Conservation (phyloP, 768 basidiomycete species). For the button mushroom (Agaricus bisporus) region DNA sequence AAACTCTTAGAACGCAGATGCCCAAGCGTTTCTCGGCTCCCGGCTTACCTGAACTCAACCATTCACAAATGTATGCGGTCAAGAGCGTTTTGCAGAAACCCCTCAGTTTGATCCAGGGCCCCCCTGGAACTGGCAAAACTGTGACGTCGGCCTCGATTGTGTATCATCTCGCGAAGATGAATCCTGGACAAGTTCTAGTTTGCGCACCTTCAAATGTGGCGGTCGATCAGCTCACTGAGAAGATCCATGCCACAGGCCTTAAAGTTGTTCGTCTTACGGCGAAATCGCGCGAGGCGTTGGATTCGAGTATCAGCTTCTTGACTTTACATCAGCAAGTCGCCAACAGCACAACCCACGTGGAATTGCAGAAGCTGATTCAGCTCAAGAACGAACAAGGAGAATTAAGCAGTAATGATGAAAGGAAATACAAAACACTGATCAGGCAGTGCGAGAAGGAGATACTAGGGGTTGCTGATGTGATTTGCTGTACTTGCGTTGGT, state of each 20-base stretch:
- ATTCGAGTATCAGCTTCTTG: constrained; percentile 91
- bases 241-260: constrained; percentile 97
- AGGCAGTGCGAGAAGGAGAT: constrained; percentile 98
- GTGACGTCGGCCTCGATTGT: constrained; percentile 99
- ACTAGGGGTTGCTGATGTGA: constrained; percentile 89
- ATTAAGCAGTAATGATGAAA: constrained; percentile 91
- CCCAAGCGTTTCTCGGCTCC: constrained; percentile 97
- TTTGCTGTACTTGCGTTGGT: constrained; percentile 97
- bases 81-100: constrained; percentile 99
- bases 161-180: constrained; percentile 99
- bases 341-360: constrained; percentile 92
- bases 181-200: constrained; percentile 97
- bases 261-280: constrained; percentile 98
- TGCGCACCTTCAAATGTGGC: constrained; percentile 99
- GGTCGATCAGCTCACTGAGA: constrained; percentile 97
- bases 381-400: constrained; percentile 98
- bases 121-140: constrained; percentile 98
- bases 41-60: constrained; percentile 95
- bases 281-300: constrained; percentile 96
- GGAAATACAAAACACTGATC: constrained; percentile 96
- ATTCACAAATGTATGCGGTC: constrained; percentile 99
- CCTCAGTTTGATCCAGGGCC: constrained; percentile 95
- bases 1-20: constrained; percentile 87
- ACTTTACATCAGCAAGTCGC: constrained; percentile 97
- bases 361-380: constrained; percentile 96